Evolutionary conservation across 805 yeast genomes (phyloP), one percentile per base, ranked within the genome.

Genomic region (Saccharomycopsis babjevae): DNA sequence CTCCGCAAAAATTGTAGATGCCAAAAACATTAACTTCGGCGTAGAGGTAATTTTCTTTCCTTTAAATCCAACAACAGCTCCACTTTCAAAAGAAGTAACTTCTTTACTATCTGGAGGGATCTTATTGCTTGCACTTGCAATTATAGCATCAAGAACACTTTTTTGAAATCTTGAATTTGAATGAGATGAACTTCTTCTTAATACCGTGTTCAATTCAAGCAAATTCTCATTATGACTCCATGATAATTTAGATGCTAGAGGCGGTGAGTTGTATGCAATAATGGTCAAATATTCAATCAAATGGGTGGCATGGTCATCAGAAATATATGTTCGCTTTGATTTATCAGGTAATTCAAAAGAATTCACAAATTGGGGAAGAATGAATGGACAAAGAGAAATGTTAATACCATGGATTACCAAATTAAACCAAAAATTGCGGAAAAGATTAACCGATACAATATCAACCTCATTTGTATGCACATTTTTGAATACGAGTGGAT

Each of bases 361-460:
- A 40, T 55, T 43, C 13, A 40, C 30, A 46, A 58, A 40, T 7
- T 43, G 39, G 7, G 63, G 63, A 20, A 61, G 30, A 22, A 61
- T 39, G 25, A 36, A 50, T 8, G 58, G 56, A 28, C 57, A 20
- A 11, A 58, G 84, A 42, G 77, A 77, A 60, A 77, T 76, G n/a
- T 83, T 80, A 70, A 85, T 90, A 0, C 99, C 99, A 72, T 94
- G 97, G 32, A 92, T 88, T 3, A 86, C 93, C 79, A 94, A 77
- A 68, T 93, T 94, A 71, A 89, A 90, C 99, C 99, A 94, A 54
- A 90, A 83, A 71, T 94, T 88, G 68, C 96, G 81, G 76, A 93
- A 89, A 62, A 85, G 75, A 55, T 80, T 78, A 56, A 83, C 74
- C 1, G 83, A 74, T 1, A 74, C 75, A 46, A 82, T 81, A 64